Base-by-base conservation (phyloP, 129 eudicot genomes). In the Escallonia herrerae region DNA sequence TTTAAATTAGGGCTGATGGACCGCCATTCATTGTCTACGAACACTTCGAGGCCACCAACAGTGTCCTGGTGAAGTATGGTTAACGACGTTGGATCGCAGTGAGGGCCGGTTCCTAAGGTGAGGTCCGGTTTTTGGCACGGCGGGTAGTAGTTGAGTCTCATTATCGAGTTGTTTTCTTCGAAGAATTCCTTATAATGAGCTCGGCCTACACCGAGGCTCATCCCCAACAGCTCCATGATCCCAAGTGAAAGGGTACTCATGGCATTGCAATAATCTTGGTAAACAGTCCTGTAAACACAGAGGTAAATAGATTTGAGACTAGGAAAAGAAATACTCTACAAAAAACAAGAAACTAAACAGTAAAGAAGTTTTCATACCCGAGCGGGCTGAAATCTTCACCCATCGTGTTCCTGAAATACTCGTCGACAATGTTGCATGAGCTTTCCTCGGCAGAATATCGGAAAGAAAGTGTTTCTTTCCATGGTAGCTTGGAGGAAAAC, bases 101-200 rank as follows among this genome's bases (percentile, higher is more conserved):
- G 91, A 69, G 91, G 91, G 8, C 91, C 91, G 2, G 91, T 85
- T 52, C 91, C 91, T 70, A 85, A 77, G 60, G 91, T 81, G 15
- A 72, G 87, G 37, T 85, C 84, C 7, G 91, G 91, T 55, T 76
- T 79, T 62, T 81, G 82, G 75, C 91, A 85, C 60, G 69, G 80
- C 42, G 91, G 91, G 82, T 85, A 85, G 80, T 81, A 85, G 58
- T 85, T 85, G 8, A 85, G 84, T 62, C 91, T 75, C 87, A 85
- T 81, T 69, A 85, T 74, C 2, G 91, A 85, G 49, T 79, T 81
- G 4, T 85, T 74, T 40, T 75, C 84, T 71, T 81, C 56, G 51
- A 81, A 85, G 11, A 75, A 76, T 15, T 76, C 84, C 72, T 73
- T 81, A 58, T 72, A 85, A 62, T 79, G 71, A 13, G 67, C n/a